Evolutionary conservation across 1,284 basidiomycete species (phyloP), one percentile per base, ranked within the genome.

Genomic region (Ceratobasidium papillatum): DNA sequence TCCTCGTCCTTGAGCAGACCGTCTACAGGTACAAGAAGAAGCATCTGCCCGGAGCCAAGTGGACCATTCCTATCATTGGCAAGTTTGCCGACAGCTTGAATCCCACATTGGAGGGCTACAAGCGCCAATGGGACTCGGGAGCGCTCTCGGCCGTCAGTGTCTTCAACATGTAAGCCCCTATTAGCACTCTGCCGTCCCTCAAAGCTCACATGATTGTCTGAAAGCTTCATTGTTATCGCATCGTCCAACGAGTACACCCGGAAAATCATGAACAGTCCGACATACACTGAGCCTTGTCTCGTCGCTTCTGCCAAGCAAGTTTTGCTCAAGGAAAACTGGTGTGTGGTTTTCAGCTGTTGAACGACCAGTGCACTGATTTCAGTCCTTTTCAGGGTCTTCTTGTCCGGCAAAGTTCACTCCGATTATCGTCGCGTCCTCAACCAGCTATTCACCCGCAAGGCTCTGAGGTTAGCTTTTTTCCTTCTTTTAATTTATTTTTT

Each of bases 141-240:
- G 87, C 90, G 9, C 87, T 98, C 47, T 93, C 91, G 78, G 94
- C 90, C 14, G 85, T 96, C 76, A 95, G 94, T 79, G 96, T 98
- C 2, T 98, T 98, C 86, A 96, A 98, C 84, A 97, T 98, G 95
- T 94, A 78, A 80, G 93, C 86, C 8, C 59, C 14, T 59, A 22
- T 22, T 38, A 41, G 17, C 7, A 11, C n/a, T 11, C 3, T 41
- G n/a, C 74, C 22, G 19, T n/a, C 58, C 45, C 11, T 11, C 34
- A 32, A 34, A 68, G 54, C 62, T 59, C 17, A 73, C 27, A 45
- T 5, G 9, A 17, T 27, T 65, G 69, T 22, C 43, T 52, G 68
- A 65, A 78, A 98, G 96, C 79, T 98, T 98, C 84, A 98, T 98
- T 81, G 96, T 98, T 79, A 96, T 98, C 88, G 94, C 95, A 27